phyloP scores from a whole-genome alignment of 177 flowering plant genomes.

The Vitis hybrid region DNA sequence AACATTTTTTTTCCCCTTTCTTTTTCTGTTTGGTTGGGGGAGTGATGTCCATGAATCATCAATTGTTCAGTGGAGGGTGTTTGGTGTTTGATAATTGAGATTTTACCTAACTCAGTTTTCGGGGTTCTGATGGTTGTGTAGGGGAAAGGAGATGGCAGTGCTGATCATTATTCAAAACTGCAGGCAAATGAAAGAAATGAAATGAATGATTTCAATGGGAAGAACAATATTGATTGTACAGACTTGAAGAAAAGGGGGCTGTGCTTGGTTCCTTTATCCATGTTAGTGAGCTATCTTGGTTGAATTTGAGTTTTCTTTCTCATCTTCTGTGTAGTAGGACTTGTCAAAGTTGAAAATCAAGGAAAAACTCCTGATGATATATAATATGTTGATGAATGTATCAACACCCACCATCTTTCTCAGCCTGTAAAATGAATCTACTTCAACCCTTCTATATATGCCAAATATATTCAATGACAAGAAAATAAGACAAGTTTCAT shows the following conservation, averaged over 20 bases:
- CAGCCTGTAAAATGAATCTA: background rate
- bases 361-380: no score
- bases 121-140: constrained; percentile 5
- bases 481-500: no score
- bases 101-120: no score
- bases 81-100: background rate
- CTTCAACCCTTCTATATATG: no score
- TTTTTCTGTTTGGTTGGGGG: background rate
- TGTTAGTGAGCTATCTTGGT: constrained; percentile 34
- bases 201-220: constrained; percentile 10
- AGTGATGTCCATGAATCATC: background rate
- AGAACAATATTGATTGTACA: constrained; percentile 8
- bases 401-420: background rate
- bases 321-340: background rate
- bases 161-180: constrained; percentile 8
- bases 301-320: background rate
- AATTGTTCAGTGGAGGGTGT: background rate
- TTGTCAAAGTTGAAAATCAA: no score
- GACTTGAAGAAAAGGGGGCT: constrained; percentile 45
- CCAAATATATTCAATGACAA: no score
- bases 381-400: background rate
- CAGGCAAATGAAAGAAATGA: constrained; percentile 12
- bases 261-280: constrained; percentile 48
- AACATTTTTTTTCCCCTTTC: background rate
- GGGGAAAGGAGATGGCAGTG: constrained; percentile 16